These are phyloP conservation scores for Brasilioporus rufonigricans DNA, from an alignment of 768 basidiomycete genomes.

Conservation along the genomic window DNA sequence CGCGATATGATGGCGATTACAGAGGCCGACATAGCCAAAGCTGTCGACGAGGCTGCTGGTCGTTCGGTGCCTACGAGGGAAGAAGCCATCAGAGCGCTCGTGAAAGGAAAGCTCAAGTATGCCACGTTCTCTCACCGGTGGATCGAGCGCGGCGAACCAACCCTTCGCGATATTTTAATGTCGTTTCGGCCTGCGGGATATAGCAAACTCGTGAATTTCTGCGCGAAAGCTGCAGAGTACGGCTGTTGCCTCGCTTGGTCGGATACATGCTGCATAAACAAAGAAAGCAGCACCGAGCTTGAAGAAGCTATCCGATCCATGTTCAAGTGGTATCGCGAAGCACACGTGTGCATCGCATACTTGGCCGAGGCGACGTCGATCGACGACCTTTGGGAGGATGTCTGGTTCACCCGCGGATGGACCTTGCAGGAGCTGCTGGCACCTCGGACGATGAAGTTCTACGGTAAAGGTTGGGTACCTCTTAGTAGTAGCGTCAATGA, in stretches of 20 bases:
- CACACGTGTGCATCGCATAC: slow-evolving; percentile 32
- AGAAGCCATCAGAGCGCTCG: slow-evolving; percentile 24
- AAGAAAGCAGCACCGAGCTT: slow-evolving; percentile 34
- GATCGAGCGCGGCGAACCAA: slow-evolving; percentile 31
- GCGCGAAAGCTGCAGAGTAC: slow-evolving; percentile 27
- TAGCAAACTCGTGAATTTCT: slow-evolving; percentile 24
- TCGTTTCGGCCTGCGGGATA: slow-evolving; percentile 29
- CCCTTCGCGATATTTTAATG: slow-evolving; percentile 30
- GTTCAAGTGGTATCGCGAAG: slow-evolving; percentile 33
- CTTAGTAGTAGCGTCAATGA: slow-evolving; percentile 27
- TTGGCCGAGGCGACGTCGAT: slow-evolving; percentile 29
- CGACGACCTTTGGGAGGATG: slow-evolving; percentile 25
- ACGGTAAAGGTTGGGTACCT: slow-evolving; percentile 25
- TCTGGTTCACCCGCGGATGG: slow-evolving; percentile 35
- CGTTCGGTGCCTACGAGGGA: slow-evolving; percentile 27
- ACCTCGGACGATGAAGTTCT: slow-evolving; percentile 31
- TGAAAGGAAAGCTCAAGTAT: slow-evolving; percentile 25
- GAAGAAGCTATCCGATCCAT: slow-evolving; percentile 35
- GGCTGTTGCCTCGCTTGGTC: slow-evolving; percentile 32
- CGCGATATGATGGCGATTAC: slow-evolving; percentile 24
- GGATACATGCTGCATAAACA: slow-evolving; percentile 37
- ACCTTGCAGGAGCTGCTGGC: slow-evolving; percentile 31
- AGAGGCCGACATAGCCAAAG: slow-evolving; percentile 22
- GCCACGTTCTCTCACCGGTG: slow-evolving; percentile 31
- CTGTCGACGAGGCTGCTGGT: slow-evolving; percentile 16